phyloP scores from a whole-genome alignment of 2,329 filamentous ascomycete species.

The Hypoxylon sp. region DNA sequence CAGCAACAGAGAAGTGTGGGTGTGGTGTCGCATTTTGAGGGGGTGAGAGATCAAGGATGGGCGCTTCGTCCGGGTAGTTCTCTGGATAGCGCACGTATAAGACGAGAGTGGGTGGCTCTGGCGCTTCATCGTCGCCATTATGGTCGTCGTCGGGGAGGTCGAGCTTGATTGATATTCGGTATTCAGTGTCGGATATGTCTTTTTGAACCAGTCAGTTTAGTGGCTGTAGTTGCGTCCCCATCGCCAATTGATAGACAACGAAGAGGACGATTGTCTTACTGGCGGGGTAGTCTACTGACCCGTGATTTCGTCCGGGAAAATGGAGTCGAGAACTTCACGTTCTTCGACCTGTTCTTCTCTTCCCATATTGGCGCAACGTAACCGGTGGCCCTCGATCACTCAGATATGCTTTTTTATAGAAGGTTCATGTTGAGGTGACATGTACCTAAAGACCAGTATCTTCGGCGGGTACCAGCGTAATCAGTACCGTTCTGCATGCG shows the following conservation, averaged over 20 bases:
- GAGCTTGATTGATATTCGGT: constrained; percentile 86
- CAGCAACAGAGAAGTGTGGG: constrained; percentile 81
- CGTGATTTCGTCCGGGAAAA: constrained; percentile 98
- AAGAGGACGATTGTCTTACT: constrained; percentile 14
- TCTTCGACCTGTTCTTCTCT: constrained; percentile 95
- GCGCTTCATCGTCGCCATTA: constrained; percentile 73
- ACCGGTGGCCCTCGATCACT: not conserved
- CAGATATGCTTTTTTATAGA: constrained; percentile 1
- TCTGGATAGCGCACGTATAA: constrained; percentile 92
- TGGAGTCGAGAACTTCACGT: constrained; percentile 96
- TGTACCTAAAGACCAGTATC: constrained; percentile 3
- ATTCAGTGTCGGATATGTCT: constrained; percentile 94
- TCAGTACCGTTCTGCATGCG: constrained; percentile 17
- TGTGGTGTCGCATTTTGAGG: constrained; percentile 79
- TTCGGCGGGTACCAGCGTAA: constrained; percentile 23
- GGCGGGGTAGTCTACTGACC: constrained; percentile 64
- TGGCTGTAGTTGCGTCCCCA: not conserved
- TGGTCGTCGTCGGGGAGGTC: constrained; percentile 80
- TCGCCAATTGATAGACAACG: not conserved
- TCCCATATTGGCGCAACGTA: constrained; percentile 65
- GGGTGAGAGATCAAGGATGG: constrained; percentile 82
- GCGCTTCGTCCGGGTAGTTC: constrained; percentile 89
- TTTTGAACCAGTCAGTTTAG: not conserved
- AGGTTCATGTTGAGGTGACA: constrained; percentile 12
- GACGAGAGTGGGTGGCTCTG: constrained; percentile 78